These are phyloP conservation scores for Paramarasmius palmivorus DNA, from an alignment of 1,284 basidiomycete genomes.

Conservation along the genomic window DNA sequence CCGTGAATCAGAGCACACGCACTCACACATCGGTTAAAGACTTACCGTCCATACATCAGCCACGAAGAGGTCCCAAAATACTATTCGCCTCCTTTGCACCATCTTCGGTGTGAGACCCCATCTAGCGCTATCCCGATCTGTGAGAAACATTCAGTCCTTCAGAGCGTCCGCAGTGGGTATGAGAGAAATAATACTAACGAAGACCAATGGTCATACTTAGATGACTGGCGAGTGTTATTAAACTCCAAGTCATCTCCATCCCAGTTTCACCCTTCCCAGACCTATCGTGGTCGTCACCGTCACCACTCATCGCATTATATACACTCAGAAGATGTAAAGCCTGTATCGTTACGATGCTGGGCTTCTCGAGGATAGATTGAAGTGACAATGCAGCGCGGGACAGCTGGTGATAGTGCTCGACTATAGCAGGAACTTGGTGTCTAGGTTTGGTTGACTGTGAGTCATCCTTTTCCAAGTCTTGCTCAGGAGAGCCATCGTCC, in stretches of 20 bases:
- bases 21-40: constrained; percentile 6
- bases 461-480: constrained; percentile 17
- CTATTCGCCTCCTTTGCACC: constrained; percentile 49
- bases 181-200: constrained; percentile 20
- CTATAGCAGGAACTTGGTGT: constrained; percentile 23
- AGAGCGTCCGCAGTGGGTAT: constrained; percentile 33
- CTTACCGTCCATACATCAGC: constrained; percentile 53
- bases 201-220: constrained; percentile 45
- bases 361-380: constrained; percentile 64
- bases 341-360: constrained; percentile 65
- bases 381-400: constrained; percentile 59
- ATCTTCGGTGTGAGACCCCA: constrained; percentile 56
- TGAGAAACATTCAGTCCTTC: constrained; percentile 9
- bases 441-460: background rate
- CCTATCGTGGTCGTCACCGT: constrained; percentile 4
- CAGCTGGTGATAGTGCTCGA: constrained; percentile 64
- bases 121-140: constrained; percentile 58
- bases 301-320: constrained; percentile 50
- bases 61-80: constrained; percentile 61
- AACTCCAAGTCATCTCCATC: constrained; percentile 65
- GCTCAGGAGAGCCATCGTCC: background rate
- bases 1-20: background rate
- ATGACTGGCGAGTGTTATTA: constrained; percentile 55
- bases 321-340: constrained; percentile 58
- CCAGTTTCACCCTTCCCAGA: constrained; percentile 32